These are phyloP conservation scores for Emydomyces testavorans DNA, from an alignment of 2,329 filamentous ascomycete genomes.

Conservation along the genomic window DNA sequence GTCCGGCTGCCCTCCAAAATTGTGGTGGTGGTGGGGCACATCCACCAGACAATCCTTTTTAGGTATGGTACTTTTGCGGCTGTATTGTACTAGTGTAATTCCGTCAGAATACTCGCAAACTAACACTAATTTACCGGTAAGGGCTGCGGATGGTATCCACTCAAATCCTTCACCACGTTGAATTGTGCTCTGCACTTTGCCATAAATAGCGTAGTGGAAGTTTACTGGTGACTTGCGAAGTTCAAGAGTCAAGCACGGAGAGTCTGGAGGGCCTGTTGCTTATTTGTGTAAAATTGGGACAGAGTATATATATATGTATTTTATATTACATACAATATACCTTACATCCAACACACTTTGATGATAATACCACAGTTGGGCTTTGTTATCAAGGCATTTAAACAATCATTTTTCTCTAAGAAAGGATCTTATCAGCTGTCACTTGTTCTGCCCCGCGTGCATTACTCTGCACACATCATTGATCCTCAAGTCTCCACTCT, in stretches of 20 bases:
- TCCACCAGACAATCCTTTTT: background rate
- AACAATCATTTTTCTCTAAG: too few species aligned
- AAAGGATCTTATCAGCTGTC: background rate
- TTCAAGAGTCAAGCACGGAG: conserved; percentile 1
- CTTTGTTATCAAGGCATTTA: too few species aligned
- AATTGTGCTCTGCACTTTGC: background rate
- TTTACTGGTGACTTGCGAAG: background rate
- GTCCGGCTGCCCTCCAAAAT: background rate
- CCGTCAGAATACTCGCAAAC: too few species aligned
- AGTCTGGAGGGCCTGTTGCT: background rate
- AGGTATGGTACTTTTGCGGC: conserved; percentile 9
- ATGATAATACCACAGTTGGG: background rate
- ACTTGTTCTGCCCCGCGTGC: conserved; percentile 2
- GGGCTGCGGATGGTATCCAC: conserved; percentile 3
- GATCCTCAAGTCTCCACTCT: conserved; percentile 1
- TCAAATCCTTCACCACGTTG: conserved; percentile 4
- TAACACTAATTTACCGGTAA: conserved; percentile 1
- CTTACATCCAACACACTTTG: too few species aligned
- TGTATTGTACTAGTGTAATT: conserved; percentile 6
- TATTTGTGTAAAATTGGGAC: background rate
- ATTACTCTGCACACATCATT: background rate
- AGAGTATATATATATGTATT: too few species aligned
- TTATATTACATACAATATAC: too few species aligned
- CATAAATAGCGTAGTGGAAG: background rate
- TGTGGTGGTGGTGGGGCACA: background rate